Conservation (phyloP, 1,284 basidiomycete species). For the Boletus calvinii region DNA sequence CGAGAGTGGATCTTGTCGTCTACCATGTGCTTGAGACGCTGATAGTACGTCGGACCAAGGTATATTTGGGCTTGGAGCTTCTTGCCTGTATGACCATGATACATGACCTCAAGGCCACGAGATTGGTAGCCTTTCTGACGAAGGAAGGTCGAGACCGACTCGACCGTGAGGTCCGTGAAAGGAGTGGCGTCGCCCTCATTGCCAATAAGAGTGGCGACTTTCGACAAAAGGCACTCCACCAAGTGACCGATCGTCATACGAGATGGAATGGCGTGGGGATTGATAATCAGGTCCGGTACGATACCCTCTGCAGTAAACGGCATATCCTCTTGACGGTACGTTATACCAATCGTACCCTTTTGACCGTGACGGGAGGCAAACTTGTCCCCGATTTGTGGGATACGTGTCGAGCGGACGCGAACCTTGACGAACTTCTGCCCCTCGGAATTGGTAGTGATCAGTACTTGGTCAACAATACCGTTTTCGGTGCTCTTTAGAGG, state of each 20-base stretch:
- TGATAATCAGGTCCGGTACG: constrained; percentile 96
- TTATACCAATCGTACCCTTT: constrained; percentile 99
- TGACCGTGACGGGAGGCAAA: constrained; percentile 99
- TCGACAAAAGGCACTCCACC: constrained; percentile 96
- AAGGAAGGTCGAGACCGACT: constrained; percentile 86
- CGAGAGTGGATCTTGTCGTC: constrained; percentile 99
- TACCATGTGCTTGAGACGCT: constrained; percentile 99
- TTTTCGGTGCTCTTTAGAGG: constrained; percentile 98
- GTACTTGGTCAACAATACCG: constrained; percentile 96
- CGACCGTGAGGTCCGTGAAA: constrained; percentile 97
- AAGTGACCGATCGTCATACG: constrained; percentile 99
- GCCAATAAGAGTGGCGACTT: constrained; percentile 94
- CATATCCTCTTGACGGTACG: constrained; percentile 99
- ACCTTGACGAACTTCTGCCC: constrained; percentile 99
- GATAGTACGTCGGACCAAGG: constrained; percentile 98
- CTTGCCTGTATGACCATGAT: constrained; percentile 96
- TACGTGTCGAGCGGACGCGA: constrained; percentile 90
- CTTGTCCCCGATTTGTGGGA: constrained; percentile 98
- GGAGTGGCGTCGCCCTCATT: constrained; percentile 98
- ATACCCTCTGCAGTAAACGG: constrained; percentile 97
- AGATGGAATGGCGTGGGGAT: constrained; percentile 98
- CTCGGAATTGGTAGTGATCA: constrained; percentile 94
- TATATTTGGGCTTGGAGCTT: constrained; percentile 98
- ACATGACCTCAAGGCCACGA: constrained; percentile 97
- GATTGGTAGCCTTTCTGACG: constrained; percentile 90